phyloP scores from a whole-genome alignment of 192 early-diverging fungal genomes.

The Gonapodya prolifera region DNA sequence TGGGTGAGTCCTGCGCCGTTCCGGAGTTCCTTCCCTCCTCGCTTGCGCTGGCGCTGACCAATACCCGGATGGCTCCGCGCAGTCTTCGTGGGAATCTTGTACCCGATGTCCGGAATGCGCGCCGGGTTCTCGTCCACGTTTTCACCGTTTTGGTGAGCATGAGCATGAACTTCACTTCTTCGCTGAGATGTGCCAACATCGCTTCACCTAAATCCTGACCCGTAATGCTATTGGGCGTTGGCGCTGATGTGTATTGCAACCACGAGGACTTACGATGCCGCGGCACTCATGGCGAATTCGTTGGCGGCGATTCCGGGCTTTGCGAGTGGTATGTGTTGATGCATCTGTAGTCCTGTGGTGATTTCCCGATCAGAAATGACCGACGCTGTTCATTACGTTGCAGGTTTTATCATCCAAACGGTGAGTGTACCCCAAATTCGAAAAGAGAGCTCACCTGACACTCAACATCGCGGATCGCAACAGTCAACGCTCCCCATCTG shows the following conservation, averaged over 20 bases:
- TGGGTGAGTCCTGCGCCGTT: background rate
- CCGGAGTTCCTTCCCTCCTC: no score
- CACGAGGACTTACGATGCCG: background rate
- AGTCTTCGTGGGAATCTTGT: background rate
- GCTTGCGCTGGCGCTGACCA: no score
- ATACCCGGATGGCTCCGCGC: background rate
- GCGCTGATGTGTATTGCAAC: background rate
- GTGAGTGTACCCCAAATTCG: no score
- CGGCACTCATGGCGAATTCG: background rate
- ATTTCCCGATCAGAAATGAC: background rate
- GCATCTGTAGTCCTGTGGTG: background rate
- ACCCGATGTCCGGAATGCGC: background rate
- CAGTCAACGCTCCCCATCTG: background rate
- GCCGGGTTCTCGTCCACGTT: background rate
- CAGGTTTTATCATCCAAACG: background rate
- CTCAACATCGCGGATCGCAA: no score
- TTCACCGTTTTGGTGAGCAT: background rate
- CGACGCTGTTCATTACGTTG: background rate
- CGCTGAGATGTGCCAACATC: no score
- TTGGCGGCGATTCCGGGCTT: background rate
- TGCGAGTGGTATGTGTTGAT: background rate
- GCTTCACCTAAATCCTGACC: background rate
- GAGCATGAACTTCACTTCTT: no score
- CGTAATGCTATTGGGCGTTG: background rate
- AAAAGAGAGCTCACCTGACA: no score